Base-by-base conservation (phyloP, 352 stramenopile species). In the Pythium brassicae region DNA sequence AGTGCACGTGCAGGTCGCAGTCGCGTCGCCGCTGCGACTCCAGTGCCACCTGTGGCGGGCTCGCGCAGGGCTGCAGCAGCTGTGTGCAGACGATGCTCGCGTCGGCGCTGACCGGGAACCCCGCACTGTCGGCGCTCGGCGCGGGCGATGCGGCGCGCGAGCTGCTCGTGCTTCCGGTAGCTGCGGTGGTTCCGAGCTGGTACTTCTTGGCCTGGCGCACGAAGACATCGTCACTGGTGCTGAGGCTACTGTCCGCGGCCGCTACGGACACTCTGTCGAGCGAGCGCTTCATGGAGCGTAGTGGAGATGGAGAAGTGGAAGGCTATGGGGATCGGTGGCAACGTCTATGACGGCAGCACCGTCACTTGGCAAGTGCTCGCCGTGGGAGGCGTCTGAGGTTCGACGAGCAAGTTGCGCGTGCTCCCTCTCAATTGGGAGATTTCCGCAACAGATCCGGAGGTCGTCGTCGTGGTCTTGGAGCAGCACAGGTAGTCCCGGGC, bases 231-330 rank as follows among this genome's bases (percentile, higher is more conserved):
- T 52, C 66, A n/a, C n/a, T n/a, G n/a, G n/a, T n/a, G 23, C 32
- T 53, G 23, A 26, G n/a, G 37, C 58, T 14, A 34, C 12, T 49
- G 23, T 23, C 53, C 26, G 37, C 23, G 29, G 58, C 11, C 43
- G 53, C 27, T 20, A 44, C 37, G 37, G 65, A 57, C 59, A 79
- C 57, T 55, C 69, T 55, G 25, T 75, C 67, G 50, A 77, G 73
- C 59, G 68, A 77, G 53, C 72, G 72, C 68, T 82, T 82, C 72
- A 82, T 82, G 20, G 52, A n/a, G n/a, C n/a, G n/a, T n/a, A n/a
- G n/a, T n/a, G 32, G 32, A 25, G 37, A 22, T 15, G 14, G 17
- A 44, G 17, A 44, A 10, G 20, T 15, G 17, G 37, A n/a, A n/a
- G n/a, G n/a, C n/a, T n/a, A n/a, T n/a, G n/a, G n/a, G n/a, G n/a